A percentile compares a stretch with the other conserved stretches of the same genome.
Conservation (phyloP, 2,329 filamentous ascomycete genomes). For the Colletotrichum sp. region DNA sequence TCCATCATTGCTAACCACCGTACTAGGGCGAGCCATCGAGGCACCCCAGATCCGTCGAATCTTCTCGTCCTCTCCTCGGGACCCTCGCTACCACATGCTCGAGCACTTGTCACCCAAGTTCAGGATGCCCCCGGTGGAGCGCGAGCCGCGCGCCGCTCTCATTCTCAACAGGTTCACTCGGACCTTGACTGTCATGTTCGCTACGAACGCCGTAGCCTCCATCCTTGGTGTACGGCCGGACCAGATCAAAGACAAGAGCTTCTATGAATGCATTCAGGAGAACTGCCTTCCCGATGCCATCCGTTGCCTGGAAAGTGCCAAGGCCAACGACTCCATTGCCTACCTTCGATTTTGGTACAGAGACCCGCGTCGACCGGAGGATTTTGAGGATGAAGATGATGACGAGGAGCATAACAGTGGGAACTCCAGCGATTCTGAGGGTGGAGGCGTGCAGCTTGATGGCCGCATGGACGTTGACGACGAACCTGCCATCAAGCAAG, state of each 20-base stretch:
- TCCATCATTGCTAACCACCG: not conserved
- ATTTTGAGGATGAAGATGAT: constrained; percentile 47
- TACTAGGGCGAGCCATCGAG: constrained; percentile 71
- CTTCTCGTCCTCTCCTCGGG: constrained; percentile 81
- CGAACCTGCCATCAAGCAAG: constrained; percentile 40
- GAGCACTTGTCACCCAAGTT: constrained; percentile 86
- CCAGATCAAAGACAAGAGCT: constrained; percentile 76
- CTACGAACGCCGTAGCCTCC: constrained; percentile 76
- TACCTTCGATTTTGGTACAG: constrained; percentile 87
- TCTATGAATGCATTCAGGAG: constrained; percentile 86
- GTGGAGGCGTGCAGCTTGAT: constrained; percentile 52
- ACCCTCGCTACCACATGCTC: constrained; percentile 90
- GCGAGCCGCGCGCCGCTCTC: constrained; percentile 82
- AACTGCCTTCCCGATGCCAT: constrained; percentile 79
- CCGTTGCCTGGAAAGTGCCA: constrained; percentile 81
- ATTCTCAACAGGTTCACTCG: constrained; percentile 88
- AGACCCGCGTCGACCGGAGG: constrained; percentile 69
- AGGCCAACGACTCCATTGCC: constrained; percentile 89
- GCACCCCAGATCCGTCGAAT: constrained; percentile 80
- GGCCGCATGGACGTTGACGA: constrained; percentile 47
- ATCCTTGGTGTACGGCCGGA: constrained; percentile 76
- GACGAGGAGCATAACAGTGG: constrained; percentile 42
- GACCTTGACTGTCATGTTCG: constrained; percentile 85
- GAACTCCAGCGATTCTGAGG: constrained; percentile 43
- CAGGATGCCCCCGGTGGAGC: constrained; percentile 63